Percentiles rank a stretch among this genome's conserved stretches.
These are phyloP conservation scores for Fraxinus anomala DNA, from an alignment of 257 asterid genomes.

Conservation along the genomic window DNA sequence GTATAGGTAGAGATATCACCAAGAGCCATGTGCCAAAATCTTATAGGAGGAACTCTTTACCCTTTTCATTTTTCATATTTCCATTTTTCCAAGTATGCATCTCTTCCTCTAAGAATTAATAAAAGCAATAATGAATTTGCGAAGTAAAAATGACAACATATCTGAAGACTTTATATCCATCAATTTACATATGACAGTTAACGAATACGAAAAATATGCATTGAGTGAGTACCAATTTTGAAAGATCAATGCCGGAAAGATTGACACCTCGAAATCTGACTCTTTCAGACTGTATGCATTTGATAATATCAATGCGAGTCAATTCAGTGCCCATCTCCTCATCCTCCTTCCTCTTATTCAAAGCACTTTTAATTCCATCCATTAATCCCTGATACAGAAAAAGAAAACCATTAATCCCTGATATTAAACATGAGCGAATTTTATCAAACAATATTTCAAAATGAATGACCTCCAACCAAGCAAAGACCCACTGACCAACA, in stretches of 20 bases:
- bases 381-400: constrained; percentile 60
- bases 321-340: constrained; percentile 77
- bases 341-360: constrained; percentile 71
- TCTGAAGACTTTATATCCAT: not conserved
- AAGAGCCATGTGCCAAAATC: not conserved
- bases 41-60: not conserved
- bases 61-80: not conserved
- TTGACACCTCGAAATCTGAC: constrained; percentile 93
- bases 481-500: not conserved
- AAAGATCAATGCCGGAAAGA: constrained; percentile 91
- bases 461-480: constrained; percentile 10
- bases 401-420: constrained; percentile 62
- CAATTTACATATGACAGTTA: constrained; percentile 15
- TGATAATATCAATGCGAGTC: constrained; percentile 85
- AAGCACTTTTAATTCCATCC: constrained; percentile 58
- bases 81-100: not conserved
- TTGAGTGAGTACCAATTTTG: constrained; percentile 65
- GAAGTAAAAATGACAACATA: not conserved
- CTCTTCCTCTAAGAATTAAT: not conserved
- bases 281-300: constrained; percentile 89
- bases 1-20: not conserved
- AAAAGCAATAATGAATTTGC: not conserved
- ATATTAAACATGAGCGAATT: constrained; percentile 19
- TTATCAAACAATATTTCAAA: constrained; percentile 18
- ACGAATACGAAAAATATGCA: constrained; percentile 22